phyloP scores from a whole-genome alignment of 2,329 filamentous ascomycete genomes.

The Aspergillus sp. region DNA sequence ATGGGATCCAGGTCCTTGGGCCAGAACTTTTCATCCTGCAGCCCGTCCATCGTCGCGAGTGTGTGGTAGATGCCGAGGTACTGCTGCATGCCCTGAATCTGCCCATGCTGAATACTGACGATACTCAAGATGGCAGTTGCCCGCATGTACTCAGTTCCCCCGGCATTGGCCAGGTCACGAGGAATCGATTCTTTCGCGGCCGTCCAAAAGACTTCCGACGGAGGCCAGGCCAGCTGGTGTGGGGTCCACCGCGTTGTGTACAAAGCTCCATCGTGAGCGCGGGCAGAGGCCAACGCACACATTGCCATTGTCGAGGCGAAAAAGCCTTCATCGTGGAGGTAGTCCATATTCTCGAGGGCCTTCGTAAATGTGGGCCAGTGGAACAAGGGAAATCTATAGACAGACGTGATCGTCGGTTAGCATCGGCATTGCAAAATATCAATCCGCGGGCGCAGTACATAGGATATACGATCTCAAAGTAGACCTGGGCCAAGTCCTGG shows the following conservation, averaged over 20 bases:
- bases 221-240: neutral
- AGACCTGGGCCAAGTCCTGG: neutral
- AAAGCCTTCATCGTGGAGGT: neutral
- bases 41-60: neutral
- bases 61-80: slow-evolving; percentile 4
- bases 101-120: slow-evolving; percentile 2
- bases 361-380: neutral
- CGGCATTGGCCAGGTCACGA: neutral
- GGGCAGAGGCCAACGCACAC: slow-evolving; percentile 1
- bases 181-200: slow-evolving; percentile 4
- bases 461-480: slow-evolving; percentile 5
- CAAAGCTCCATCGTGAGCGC: slow-evolving; percentile 1
- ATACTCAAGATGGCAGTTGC: neutral
- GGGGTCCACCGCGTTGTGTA: neutral
- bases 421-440: too few species aligned
- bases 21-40: slow-evolving; percentile 3
- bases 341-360: neutral
- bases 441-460: neutral
- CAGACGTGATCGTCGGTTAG: neutral
- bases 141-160: slow-evolving; percentile 1
- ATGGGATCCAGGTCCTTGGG: slow-evolving; percentile 1
- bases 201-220: neutral
- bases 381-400: neutral
- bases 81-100: slow-evolving; percentile 5
- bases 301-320: slow-evolving; percentile 5